These are phyloP conservation scores for Strigomonas culicis DNA, from an alignment of 208 protist genomes.

Conservation along the genomic window DNA sequence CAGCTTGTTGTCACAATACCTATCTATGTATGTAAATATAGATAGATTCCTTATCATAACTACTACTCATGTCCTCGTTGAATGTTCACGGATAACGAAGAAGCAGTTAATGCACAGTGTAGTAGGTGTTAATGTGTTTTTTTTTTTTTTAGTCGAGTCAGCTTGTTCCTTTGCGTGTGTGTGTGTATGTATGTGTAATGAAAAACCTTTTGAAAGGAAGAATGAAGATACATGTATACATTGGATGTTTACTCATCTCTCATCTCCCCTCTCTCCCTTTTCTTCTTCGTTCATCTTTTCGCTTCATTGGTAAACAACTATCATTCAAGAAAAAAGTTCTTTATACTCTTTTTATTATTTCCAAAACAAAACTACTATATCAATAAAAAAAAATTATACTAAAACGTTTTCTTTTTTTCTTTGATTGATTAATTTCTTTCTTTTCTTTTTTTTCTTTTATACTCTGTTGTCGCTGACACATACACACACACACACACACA, in stretches of 20 bases:
- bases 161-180: not conserved
- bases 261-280: not conserved
- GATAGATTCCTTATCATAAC: not conserved
- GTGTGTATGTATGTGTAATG: too few relatives aligned
- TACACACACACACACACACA: not conserved
- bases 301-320: not conserved
- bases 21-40: not conserved
- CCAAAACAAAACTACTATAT: not conserved
- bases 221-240: too few relatives aligned
- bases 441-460: not conserved
- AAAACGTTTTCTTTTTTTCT: not conserved
- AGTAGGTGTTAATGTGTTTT: not conserved
- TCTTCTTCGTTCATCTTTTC: not conserved
- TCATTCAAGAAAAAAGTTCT: not conserved
- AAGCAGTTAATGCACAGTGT: not conserved
- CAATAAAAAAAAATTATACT: not conserved
- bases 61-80: not conserved
- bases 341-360: not conserved
- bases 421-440: not conserved
- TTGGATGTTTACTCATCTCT: not conserved
- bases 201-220: too few relatives aligned
- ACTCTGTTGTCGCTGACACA: not conserved
- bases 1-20: not conserved
- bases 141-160: conserved; percentile 3
- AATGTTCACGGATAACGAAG: not conserved